Evolutionary conservation across 1,284 basidiomycete genomes (phyloP).

Genomic region (Hymenochaete sp.): DNA sequence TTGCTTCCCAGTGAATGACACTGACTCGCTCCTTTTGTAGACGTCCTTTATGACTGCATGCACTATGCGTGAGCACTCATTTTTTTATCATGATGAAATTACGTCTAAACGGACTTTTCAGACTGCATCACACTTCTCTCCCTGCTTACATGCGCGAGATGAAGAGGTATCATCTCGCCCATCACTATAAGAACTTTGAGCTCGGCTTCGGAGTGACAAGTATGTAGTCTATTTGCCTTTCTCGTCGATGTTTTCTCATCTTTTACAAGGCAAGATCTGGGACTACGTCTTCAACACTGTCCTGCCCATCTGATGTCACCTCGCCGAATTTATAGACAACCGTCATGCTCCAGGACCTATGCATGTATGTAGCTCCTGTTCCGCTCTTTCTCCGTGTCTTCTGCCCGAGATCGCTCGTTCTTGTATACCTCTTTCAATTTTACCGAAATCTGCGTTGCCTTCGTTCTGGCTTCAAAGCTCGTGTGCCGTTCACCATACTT

Average conservation of each 20-base stretch:
- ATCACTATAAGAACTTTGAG: conserved; percentile 98
- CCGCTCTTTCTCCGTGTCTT: too few relatives aligned
- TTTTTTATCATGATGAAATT: not conserved
- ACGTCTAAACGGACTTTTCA: conserved; percentile 24
- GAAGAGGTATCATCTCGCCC: conserved; percentile 98
- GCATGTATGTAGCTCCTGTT: too few relatives aligned
- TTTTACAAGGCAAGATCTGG: conserved; percentile 75
- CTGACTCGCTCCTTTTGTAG: conserved; percentile 30
- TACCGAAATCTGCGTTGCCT: too few relatives aligned
- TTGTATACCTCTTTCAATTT: too few relatives aligned
- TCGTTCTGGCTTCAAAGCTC: too few relatives aligned
- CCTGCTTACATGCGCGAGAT: conserved; percentile 83
- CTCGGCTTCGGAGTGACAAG: conserved; percentile 97
- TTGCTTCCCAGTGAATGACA: not conserved
- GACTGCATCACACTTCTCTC: conserved; percentile 83
- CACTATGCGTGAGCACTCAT: conserved; percentile 68
- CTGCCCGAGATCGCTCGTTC: too few relatives aligned
- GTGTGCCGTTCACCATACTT: too few relatives aligned
- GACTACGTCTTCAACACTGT: conserved; percentile 88
- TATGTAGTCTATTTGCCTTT: conserved; percentile 26
- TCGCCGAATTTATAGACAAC: too few relatives aligned
- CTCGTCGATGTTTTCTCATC: conserved; percentile 14
- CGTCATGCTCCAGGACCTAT: too few relatives aligned
- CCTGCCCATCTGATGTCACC: conserved; percentile 26
- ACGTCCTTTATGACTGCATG: conserved; percentile 86